These are phyloP conservation scores for Spergularia azorica DNA, from an alignment of 179 eudicot genomes.

Conservation along the genomic window DNA sequence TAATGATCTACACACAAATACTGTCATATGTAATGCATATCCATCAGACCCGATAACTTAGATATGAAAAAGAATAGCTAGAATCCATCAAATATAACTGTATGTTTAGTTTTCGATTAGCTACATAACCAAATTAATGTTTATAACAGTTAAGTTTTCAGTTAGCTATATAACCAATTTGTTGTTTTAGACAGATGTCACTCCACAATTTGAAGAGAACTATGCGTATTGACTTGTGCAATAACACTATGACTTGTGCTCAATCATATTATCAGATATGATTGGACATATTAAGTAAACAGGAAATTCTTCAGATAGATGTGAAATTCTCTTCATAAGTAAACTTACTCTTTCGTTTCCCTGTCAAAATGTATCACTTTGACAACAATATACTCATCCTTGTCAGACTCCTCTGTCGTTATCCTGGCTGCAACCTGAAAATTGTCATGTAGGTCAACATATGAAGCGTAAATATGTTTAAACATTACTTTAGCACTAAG, in stretches of 20 bases:
- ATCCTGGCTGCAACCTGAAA: conserved; percentile 93
- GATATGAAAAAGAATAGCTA: neutral
- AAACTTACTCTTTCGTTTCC: conserved; percentile 79
- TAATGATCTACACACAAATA: neutral
- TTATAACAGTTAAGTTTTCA: neutral
- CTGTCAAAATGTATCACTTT: conserved; percentile 91
- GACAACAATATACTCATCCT: conserved; percentile 93
- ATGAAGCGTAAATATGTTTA: conserved; percentile 5
- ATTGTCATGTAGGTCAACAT: conserved; percentile 17
- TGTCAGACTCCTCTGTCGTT: conserved; percentile 71
- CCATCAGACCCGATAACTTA: neutral
- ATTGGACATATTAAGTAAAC: conserved; percentile 6
- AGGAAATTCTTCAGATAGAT: neutral
- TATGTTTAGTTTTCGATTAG: neutral
- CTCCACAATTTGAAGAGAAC: neutral
- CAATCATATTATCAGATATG: conserved; percentile 12
- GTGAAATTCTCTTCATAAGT: conserved; percentile 9
- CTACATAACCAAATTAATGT: neutral
- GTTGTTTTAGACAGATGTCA: neutral
- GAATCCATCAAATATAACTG: neutral
- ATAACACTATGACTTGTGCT: neutral
- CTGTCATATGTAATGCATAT: neutral
- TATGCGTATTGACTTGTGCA: neutral
- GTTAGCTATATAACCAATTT: neutral
- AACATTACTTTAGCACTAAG: neutral